Evolutionary conservation across 208 protist species (phyloP), one percentile per base, ranked within the genome.

Genomic region (Spongospora subterranea): DNA sequence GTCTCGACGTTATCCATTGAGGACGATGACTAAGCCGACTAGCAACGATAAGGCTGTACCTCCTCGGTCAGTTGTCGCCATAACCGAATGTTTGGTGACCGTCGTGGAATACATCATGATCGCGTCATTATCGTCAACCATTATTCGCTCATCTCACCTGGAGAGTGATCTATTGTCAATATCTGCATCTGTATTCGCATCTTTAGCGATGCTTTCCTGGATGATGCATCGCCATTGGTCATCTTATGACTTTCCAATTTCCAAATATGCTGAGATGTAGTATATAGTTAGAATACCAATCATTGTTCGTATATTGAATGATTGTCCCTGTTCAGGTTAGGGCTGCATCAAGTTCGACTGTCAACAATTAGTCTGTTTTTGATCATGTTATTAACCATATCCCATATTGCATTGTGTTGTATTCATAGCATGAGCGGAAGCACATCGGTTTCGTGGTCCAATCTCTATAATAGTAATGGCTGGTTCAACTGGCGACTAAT

Each of bases 81-180:
- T 82, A 35, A 82, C 35, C 17, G 71, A 82, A 82, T 82, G 17
- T 6, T 43, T 82, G 17, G 40, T 82, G 17, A 6, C n/a, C 13
- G 17, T 82, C 6, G n/a, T 35, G 17, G 71, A 82, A 43, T 82
- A 39, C 71, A 43, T 82, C 71, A 6, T 82, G 71, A 6, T 82
- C 6, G 6, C 71, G n/a, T 82, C 71, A n/a, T 17, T 82, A n/a
- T n/a, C 17, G 71, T 6, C 35, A n/a, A 82, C 71, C 35, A 20
- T 6, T 35, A 35, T 82, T 43, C 71, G 71, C 6, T 35, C 71
- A n/a, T 6, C 71, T 43, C 17, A 35, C 6, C n/a, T 82, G 17
- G 71, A n/a, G 6, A 39, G 11, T 6, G 71, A n/a, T 35, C 71
- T 43, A 13, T 6, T 6, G 6, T 6, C 35, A 6, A 82, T 45